A percentile compares a stretch with the other conserved stretches of the same genome.
Evolutionary conservation across 2,329 filamentous ascomycete genomes (phyloP).

Genomic region (Ophiocordyceps sinensis): DNA sequence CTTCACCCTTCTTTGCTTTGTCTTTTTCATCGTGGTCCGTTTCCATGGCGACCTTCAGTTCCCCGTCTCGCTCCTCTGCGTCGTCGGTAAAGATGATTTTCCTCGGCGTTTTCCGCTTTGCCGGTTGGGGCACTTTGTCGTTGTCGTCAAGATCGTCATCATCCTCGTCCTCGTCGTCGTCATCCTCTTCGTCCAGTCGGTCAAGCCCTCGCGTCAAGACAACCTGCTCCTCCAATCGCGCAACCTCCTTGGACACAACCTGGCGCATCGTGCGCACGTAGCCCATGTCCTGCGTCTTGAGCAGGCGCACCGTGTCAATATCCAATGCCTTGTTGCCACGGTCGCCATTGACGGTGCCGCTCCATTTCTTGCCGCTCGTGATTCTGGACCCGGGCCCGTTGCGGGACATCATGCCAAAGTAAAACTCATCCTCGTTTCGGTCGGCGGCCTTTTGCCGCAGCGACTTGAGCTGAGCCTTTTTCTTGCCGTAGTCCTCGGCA

Average conservation of each 20-base stretch:
- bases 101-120: slow-evolving; percentile 18
- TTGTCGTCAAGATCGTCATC: slow-evolving; percentile 15
- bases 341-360: slow-evolving; percentile 41
- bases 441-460: slow-evolving; percentile 48
- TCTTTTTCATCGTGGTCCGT: slow-evolving; percentile 11
- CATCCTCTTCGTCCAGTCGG: slow-evolving; percentile 19
- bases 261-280: slow-evolving; percentile 51
- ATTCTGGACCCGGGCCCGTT: slow-evolving; percentile 37
- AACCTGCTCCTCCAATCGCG: slow-evolving; percentile 36
- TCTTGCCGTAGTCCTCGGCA: slow-evolving; percentile 51
- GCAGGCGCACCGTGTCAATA: slow-evolving; percentile 42
- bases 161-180: slow-evolving; percentile 15
- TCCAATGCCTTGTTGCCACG: slow-evolving; percentile 41
- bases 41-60: slow-evolving; percentile 14
- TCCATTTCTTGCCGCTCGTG: slow-evolving; percentile 35
- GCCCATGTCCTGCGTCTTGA: slow-evolving; percentile 56
- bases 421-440: slow-evolving; percentile 61
- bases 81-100: slow-evolving; percentile 40
- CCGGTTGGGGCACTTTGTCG: slow-evolving; percentile 15
- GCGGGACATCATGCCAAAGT: slow-evolving; percentile 54
- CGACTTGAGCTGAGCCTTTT: slow-evolving; percentile 43
- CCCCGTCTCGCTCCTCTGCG: slow-evolving; percentile 19
- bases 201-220: slow-evolving; percentile 27
- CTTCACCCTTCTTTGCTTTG: slow-evolving; percentile 1
- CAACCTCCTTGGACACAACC: slow-evolving; percentile 42